phyloP scores from a whole-genome alignment of 805 yeast species.

The Sugiyamaella mastotermitis region DNA sequence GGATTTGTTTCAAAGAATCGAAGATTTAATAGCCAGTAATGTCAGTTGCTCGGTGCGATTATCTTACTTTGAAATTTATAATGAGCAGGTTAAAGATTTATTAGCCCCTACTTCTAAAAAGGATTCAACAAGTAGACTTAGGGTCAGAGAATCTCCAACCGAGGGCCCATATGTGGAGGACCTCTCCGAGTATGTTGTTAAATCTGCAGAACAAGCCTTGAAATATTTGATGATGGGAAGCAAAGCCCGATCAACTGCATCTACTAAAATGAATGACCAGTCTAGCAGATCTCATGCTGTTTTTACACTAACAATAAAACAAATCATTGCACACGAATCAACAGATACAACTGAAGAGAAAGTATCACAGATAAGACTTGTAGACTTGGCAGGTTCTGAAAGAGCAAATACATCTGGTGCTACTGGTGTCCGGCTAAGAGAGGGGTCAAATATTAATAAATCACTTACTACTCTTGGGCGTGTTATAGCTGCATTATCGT shows the following conservation, averaged over 20 bases:
- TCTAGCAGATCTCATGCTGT: constrained; percentile 83
- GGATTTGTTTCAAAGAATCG: constrained; percentile 44
- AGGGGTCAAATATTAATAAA: constrained; percentile 72
- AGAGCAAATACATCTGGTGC: constrained; percentile 58
- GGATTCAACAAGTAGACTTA: constrained; percentile 25
- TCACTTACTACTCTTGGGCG: constrained; percentile 75
- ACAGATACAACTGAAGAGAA: constrained; percentile 38
- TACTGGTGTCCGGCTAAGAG: constrained; percentile 51
- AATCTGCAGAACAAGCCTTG: constrained; percentile 44
- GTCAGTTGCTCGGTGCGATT: constrained; percentile 41
- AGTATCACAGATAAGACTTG: constrained; percentile 57
- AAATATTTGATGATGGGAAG: constrained; percentile 47
- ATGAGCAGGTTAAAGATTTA: constrained; percentile 68
- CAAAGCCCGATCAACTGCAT: constrained; percentile 55
- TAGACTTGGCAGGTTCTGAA: constrained; percentile 83
- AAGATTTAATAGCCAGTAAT: constrained; percentile 32
- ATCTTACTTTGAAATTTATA: constrained; percentile 70
- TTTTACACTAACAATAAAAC: constrained; percentile 55
- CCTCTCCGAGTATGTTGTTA: constrained; percentile 46
- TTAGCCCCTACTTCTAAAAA: constrained; percentile 26
- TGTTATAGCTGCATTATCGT: constrained; percentile 49
- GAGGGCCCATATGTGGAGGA: constrained; percentile 72
- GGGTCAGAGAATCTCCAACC: constrained; percentile 59
- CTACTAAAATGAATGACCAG: constrained; percentile 64
- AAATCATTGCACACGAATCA: constrained; percentile 38